phyloP scores from a whole-genome alignment of 2,329 filamentous ascomycete species.

The Nigrospora sphaerica region DNA sequence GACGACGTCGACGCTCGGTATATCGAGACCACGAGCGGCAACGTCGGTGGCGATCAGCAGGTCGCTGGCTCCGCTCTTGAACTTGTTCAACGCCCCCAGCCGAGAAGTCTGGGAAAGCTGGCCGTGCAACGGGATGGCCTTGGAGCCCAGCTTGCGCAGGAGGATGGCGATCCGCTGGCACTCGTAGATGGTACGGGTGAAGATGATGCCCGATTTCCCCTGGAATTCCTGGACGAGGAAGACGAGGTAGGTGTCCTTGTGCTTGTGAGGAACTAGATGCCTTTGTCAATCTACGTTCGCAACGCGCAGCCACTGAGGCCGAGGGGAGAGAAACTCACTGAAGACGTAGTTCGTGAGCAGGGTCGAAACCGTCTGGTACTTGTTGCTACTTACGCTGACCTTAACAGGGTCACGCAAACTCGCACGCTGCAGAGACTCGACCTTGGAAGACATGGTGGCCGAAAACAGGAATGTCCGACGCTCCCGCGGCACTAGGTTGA shows the following conservation, averaged over 20 bases:
- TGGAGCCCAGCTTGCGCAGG: conserved; percentile 76
- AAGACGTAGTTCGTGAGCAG: conserved; percentile 83
- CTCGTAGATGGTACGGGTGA: conserved; percentile 87
- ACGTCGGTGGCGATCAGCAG: conserved; percentile 92
- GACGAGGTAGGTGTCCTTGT: conserved; percentile 70
- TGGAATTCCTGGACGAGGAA: conserved; percentile 79
- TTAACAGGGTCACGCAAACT: conserved; percentile 78
- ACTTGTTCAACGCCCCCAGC: conserved; percentile 83
- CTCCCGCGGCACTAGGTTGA: conserved; percentile 61
- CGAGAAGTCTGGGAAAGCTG: conserved; percentile 84
- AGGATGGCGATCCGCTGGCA: conserved; percentile 80
- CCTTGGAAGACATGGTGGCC: conserved; percentile 82
- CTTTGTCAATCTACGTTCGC: no score
- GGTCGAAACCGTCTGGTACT: conserved; percentile 87
- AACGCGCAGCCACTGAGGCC: no score
- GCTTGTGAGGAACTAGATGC: no score
- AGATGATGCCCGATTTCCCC: conserved; percentile 83
- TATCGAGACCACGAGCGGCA: conserved; percentile 87
- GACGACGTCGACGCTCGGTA: conserved; percentile 83
- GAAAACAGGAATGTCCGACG: conserved; percentile 76
- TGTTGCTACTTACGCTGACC: conserved; percentile 73
- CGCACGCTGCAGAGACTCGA: conserved; percentile 86
- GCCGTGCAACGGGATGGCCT: conserved; percentile 87
- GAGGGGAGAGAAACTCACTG: conserved; percentile 31
- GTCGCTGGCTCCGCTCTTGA: conserved; percentile 70